Conservation (phyloP, 805 yeast species). For the Cyberlindnera japonica region DNA sequence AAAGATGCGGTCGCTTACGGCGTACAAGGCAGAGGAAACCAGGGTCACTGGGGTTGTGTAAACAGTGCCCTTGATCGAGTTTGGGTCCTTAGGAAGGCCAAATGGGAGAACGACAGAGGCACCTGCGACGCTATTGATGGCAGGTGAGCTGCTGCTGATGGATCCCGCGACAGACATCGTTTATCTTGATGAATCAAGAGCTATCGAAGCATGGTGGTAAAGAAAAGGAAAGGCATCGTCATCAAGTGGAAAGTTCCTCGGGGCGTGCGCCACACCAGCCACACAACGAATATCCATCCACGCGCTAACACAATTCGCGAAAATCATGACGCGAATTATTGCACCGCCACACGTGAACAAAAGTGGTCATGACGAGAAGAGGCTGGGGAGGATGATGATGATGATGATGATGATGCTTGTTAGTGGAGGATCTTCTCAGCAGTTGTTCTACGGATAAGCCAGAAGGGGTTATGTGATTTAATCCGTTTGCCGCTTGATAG, state of each 20-base stretch:
- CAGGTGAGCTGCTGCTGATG: constrained; percentile 18
- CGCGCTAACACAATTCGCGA: neutral
- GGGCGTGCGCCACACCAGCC: neutral
- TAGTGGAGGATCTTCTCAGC: no score
- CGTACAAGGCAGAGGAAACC: constrained; percentile 51
- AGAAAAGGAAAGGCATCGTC: neutral
- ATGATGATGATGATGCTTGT: no score
- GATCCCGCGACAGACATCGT: constrained; percentile 21
- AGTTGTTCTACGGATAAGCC: no score
- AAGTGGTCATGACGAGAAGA: no score
- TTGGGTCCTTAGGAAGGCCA: constrained; percentile 35
- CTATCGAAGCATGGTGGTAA: neutral
- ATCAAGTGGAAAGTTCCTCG: neutral
- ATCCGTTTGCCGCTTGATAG: no score
- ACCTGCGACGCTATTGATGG: constrained; percentile 31
- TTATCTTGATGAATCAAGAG: constrained; percentile 1
- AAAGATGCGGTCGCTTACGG: constrained; percentile 51
- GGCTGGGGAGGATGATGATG: no score
- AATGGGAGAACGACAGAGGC: constrained; percentile 50
- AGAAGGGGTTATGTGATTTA: no score
- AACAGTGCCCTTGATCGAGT: constrained; percentile 12
- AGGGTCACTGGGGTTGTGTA: constrained; percentile 46
- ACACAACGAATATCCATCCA: neutral
- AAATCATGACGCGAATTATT: neutral
- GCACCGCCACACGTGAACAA: neutral